These are phyloP conservation scores for Stylosanthes scabra DNA, from an alignment of 331 rosid species.

Conservation along the genomic window DNA sequence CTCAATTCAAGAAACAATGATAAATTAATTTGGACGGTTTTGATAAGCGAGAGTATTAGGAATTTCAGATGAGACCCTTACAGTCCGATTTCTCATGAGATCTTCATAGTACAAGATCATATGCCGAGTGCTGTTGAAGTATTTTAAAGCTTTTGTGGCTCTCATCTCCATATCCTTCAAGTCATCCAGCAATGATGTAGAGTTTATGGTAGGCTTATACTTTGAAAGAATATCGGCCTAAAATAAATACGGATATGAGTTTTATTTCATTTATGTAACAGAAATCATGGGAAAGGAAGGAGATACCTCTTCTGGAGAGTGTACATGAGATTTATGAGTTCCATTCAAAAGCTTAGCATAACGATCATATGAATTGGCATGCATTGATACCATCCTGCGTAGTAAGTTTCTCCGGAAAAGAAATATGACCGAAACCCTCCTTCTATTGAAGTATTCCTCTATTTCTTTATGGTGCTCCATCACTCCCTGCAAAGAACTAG, in stretches of 20 bases:
- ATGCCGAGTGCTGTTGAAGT: slow-evolving; percentile 81
- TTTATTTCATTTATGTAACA: slow-evolving; percentile 27
- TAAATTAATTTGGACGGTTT: not conserved
- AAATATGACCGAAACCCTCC: slow-evolving; percentile 81
- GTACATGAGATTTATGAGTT: slow-evolving; percentile 95
- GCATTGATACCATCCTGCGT: slow-evolving; percentile 80
- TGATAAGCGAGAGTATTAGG: not conserved
- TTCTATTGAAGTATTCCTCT: slow-evolving; percentile 76
- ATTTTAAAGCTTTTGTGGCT: slow-evolving; percentile 63
- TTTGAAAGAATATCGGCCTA: slow-evolving; percentile 84
- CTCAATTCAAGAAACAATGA: slow-evolving; percentile 3
- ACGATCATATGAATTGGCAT: slow-evolving; percentile 93
- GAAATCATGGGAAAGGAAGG: slow-evolving; percentile 17
- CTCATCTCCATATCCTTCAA: slow-evolving; percentile 72
- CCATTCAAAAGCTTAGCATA: slow-evolving; percentile 92
- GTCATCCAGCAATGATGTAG: slow-evolving; percentile 60
- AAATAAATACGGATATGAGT: slow-evolving; percentile 38
- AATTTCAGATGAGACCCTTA: slow-evolving; percentile 48
- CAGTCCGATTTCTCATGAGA: slow-evolving; percentile 68
- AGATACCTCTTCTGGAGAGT: slow-evolving; percentile 81
- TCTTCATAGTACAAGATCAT: slow-evolving; percentile 85
- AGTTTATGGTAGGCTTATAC: slow-evolving; percentile 80
- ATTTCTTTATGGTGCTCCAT: slow-evolving; percentile 80
- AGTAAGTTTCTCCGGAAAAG: slow-evolving; percentile 83
- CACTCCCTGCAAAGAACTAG: slow-evolving; percentile 67